A percentile compares a stretch with the other conserved stretches of the same genome.
These are phyloP conservation scores for Melanogaster broomeanus DNA, from an alignment of 768 basidiomycete genomes.

Conservation along the genomic window DNA sequence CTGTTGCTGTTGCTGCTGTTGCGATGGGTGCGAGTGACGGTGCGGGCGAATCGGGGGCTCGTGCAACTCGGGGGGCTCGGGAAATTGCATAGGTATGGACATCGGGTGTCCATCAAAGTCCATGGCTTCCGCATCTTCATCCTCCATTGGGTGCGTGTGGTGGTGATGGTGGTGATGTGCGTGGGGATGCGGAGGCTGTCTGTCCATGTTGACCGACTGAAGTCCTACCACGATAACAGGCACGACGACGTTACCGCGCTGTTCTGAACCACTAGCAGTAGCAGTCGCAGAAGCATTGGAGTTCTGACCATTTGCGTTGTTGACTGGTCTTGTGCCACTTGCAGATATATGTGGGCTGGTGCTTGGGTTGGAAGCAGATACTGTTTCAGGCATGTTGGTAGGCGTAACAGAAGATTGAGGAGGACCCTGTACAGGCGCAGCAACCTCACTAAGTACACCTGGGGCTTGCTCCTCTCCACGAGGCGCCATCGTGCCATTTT, in stretches of 20 bases:
- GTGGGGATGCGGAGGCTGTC: slow-evolving; percentile 28
- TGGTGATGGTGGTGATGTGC: slow-evolving; percentile 6
- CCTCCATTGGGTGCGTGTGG: slow-evolving; percentile 14
- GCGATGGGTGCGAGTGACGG: slow-evolving; percentile 8
- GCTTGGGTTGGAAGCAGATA: slow-evolving; percentile 11
- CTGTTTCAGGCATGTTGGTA: slow-evolving; percentile 17
- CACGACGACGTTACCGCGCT: slow-evolving; percentile 54
- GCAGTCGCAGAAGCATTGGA: slow-evolving; percentile 15
- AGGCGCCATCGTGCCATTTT: slow-evolving; percentile 21
- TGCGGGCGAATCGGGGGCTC: slow-evolving; percentile 12
- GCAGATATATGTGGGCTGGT: slow-evolving; percentile 2
- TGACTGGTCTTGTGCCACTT: background rate
- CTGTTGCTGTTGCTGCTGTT: slow-evolving; percentile 14
- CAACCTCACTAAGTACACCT: slow-evolving; percentile 17
- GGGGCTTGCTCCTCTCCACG: slow-evolving; percentile 14
- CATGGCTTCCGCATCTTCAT: slow-evolving; percentile 27
- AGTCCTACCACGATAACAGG: slow-evolving; percentile 85
- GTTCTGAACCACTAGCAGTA: slow-evolving; percentile 20
- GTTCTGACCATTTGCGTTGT: slow-evolving; percentile 9
- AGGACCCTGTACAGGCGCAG: slow-evolving; percentile 7
- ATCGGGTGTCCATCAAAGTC: slow-evolving; percentile 30
- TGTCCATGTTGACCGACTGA: slow-evolving; percentile 65
- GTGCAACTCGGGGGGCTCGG: slow-evolving; percentile 24
- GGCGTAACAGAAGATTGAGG: slow-evolving; percentile 9
- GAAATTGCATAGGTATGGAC: slow-evolving; percentile 27